Evolutionary conservation across 352 stramenopile genomes (phyloP).

Genomic region (Globisporangium emineosum): DNA sequence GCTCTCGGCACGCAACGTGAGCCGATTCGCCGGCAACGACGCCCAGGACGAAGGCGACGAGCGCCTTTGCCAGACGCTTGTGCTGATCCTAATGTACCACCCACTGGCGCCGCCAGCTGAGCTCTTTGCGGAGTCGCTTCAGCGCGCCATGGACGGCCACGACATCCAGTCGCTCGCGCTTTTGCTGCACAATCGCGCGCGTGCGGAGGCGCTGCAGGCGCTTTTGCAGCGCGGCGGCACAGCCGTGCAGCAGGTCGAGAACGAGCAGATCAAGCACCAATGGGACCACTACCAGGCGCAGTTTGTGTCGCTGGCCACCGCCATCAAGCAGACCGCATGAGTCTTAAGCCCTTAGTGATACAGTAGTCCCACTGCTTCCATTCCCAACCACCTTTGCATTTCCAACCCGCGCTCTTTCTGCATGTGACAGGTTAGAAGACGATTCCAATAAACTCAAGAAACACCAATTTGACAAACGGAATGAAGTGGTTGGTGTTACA

Average conservation of each 20-base stretch:
- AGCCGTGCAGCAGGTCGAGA: conserved; percentile 46
- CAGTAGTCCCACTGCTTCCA: neutral
- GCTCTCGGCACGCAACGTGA: conserved; percentile 42
- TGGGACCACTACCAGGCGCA: conserved; percentile 63
- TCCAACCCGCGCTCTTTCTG: neutral
- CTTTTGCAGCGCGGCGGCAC: conserved; percentile 66
- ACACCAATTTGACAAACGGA: neutral
- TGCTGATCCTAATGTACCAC: conserved; percentile 80
- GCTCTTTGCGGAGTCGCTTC: conserved; percentile 62
- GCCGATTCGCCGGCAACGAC: conserved; percentile 22
- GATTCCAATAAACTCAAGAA: conserved; percentile 4
- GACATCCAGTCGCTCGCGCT: conserved; percentile 50
- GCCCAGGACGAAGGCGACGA: conserved; percentile 41
- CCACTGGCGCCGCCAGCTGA: conserved; percentile 63
- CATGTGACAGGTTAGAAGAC: conserved; percentile 6
- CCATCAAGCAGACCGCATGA: conserved; percentile 69
- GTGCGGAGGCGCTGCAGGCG: conserved; percentile 67
- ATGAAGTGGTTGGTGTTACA: no score
- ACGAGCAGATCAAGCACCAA: conserved; percentile 43
- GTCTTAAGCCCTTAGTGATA: neutral
- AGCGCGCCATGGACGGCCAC: conserved; percentile 55
- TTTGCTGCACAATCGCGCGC: conserved; percentile 75
- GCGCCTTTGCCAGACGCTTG: conserved; percentile 71
- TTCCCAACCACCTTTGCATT: conserved; percentile 2
- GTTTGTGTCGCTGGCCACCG: conserved; percentile 74